Conservation (phyloP, 2,329 filamentous ascomycete species). For the Alternaria conjuncta region DNA sequence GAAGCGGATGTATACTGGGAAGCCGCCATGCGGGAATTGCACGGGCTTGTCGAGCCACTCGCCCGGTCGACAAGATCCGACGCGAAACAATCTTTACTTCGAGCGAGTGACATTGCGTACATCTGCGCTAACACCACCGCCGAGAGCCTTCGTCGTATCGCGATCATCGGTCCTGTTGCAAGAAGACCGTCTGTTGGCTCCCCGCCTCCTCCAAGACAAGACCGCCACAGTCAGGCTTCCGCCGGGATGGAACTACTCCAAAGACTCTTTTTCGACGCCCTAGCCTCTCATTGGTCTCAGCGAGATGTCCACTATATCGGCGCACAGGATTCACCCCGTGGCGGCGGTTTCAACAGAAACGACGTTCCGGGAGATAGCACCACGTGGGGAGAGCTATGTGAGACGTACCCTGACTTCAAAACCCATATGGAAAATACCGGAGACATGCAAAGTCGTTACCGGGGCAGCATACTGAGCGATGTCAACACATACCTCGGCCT, state of each 20-base stretch:
- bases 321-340: neutral
- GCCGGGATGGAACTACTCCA: slow-evolving; percentile 1
- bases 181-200: neutral
- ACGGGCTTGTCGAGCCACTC: slow-evolving; percentile 12
- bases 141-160: neutral
- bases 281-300: slow-evolving; percentile 22
- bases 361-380: neutral
- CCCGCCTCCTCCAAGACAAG: neutral
- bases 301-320: slow-evolving; percentile 4
- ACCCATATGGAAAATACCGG: neutral
- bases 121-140: slow-evolving; percentile 8
- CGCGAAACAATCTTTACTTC: slow-evolving; percentile 1
- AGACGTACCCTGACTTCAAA: neutral
- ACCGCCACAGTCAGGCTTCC: neutral
- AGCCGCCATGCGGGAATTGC: slow-evolving; percentile 15
- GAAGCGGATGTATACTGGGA: slow-evolving; percentile 9
- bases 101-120: slow-evolving; percentile 15
- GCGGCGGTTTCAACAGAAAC: neutral
- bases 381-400: neutral
- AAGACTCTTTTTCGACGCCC: slow-evolving; percentile 23
- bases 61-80: neutral
- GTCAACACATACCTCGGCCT: neutral
- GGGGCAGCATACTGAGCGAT: neutral
- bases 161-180: neutral
- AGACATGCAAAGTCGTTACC: neutral